Evolutionary conservation across 345 rosid species (phyloP), one percentile per base, ranked within the genome.

Genomic region (Microcos paniculata): DNA sequence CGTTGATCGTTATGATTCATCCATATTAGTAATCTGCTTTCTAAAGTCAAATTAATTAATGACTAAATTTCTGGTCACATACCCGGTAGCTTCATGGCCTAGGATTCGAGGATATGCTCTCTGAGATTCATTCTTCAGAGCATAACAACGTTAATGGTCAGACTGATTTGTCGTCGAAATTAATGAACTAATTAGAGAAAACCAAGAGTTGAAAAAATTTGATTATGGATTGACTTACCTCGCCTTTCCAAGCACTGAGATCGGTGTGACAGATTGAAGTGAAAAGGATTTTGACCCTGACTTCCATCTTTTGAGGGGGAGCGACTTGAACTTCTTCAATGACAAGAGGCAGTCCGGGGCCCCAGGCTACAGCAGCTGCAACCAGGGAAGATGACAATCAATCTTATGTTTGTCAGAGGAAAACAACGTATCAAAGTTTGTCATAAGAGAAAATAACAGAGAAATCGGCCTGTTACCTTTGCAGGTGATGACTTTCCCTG

Each of bases 1-100:
- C 40, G 1, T 35, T 35, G 40, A 35, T 35, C 26, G 31, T 30
- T 59, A 53, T 51, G 30, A 57, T 23, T 48, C 3, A 76, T 9
- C n/a, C 43, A 45, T 42, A 30, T 15, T 23, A 2, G 19, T 33
- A 70, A 2, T 62, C 52, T 61, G 55, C 31, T 21, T 38, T 23
- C 33, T 68, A 13, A 40, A 7, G 6, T 4, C 6, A 28, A 19
- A 63, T 1, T 33, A 38, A n/a, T 35, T 62, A 9, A 2, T 5
- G 5, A 4, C 4, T 35, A 35, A 3, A 38, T 42, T 38, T 53
- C 46, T 12, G 23, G 16, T 11, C 43, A 48, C 57, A 45, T 83
- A 91, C 94, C 97, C 94, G 3, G 89, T 88, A n/a, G 94, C 94
- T 74, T 92, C 94, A 65, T 92, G 97, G 45, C 97, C 97, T 26